Conservation (phyloP, 148 eudicot genomes). For the Cornus kousa region DNA sequence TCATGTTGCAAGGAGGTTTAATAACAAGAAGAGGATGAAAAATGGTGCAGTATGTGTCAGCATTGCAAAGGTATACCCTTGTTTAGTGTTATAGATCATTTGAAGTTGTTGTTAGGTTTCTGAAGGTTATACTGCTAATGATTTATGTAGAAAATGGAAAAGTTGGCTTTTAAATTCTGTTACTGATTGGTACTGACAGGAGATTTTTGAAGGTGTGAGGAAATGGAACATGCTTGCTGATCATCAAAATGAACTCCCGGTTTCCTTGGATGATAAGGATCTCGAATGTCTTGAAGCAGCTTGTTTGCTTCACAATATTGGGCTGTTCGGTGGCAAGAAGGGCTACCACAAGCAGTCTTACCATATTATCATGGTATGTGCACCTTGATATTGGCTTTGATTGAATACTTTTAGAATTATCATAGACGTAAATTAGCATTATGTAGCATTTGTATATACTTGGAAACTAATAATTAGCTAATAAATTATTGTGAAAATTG, state of each 20-base stretch:
- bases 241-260: conserved; percentile 13
- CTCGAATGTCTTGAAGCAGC: conserved; percentile 80
- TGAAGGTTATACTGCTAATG: neutral
- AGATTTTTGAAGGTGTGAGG: conserved; percentile 54
- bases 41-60: conserved; percentile 34
- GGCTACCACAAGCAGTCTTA: conserved; percentile 73
- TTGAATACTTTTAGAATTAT: neutral
- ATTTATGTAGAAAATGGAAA: neutral
- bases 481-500: neutral
- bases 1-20: conserved; percentile 58
- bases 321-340: conserved; percentile 55
- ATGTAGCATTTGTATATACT: neutral
- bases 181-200: conserved; percentile 34
- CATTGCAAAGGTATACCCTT: conserved; percentile 46
- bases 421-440: neutral
- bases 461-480: neutral
- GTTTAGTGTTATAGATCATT: neutral
- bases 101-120: neutral
- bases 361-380: conserved; percentile 52
- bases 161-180: neutral
- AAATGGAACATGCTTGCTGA: conserved; percentile 29
- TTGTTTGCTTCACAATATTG: conserved; percentile 72
- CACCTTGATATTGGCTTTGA: neutral
- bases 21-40: conserved; percentile 62
- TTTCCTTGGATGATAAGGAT: conserved; percentile 47